Evolutionary conservation across 805 yeast genomes (phyloP), one percentile per base, ranked within the genome.

Genomic region (Lipomyces sp.): DNA sequence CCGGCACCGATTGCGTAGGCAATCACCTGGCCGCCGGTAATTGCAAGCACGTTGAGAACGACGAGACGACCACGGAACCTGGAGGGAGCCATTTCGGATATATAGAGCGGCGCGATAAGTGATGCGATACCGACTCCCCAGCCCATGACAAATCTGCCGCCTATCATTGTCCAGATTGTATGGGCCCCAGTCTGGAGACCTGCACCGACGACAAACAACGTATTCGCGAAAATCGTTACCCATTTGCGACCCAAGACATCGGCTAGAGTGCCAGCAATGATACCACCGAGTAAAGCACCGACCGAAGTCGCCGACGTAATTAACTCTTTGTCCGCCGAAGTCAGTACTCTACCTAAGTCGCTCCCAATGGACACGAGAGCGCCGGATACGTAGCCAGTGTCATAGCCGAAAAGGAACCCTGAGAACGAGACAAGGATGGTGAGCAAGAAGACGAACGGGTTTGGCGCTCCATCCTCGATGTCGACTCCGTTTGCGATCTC

Each of bases 101-200:
- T 90, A 82, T 92, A 93, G 64, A 94, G 82, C 0, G 99, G 99
- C n/a, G 98, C 92, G 64, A 92, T 89, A 62, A 94, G 81, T 2
- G 98, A 92, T 0, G 98, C 98, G 63, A 90, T 84, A 72, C 99
- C 99, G 34, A 94, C 98, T 73, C 97, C 98, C 78, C 90, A 90
- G 18, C 99, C 99, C 89, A 95, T 90, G 58, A 94, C 82, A 71
- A 95, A 88, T 76, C 98, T 85, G 55, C 98, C 99, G 13, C 80
- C 87, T 69, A 91, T 88, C 98, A 94, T 94, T 56, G 89, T 87
- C 96, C 97, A 91, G 66, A 92, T 88, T 3, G 87, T 81, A 63
- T 86, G 85, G 7, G 98, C 86, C 37, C 88, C 90, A 65, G 95
- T 85, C 80, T 94, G 99, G 66, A 93, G 80, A 55, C 85, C 84